Evolutionary conservation across 2,329 filamentous ascomycete species (phyloP).

Genomic region (Colletotrichum abscissum): DNA sequence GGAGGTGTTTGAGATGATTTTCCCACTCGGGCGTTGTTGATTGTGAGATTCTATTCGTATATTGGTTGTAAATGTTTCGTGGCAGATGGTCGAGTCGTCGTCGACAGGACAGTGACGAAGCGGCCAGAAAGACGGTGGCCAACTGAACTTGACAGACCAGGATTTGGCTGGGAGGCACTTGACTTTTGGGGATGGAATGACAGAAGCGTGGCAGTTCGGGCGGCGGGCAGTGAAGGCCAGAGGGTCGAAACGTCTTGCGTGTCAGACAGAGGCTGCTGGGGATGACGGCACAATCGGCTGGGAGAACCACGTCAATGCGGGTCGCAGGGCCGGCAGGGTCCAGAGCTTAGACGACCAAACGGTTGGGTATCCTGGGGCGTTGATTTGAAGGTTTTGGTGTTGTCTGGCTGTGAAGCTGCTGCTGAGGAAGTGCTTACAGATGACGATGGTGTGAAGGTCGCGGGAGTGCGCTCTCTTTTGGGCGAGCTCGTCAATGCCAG

Average conservation of each 20-base stretch:
- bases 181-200: slow-evolving; percentile 30
- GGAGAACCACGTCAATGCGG: slow-evolving; percentile 32
- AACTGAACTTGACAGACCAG: slow-evolving; percentile 15
- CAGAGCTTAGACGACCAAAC: slow-evolving; percentile 19
- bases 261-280: slow-evolving; percentile 35
- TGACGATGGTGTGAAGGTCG: not conserved
- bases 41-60: not conserved
- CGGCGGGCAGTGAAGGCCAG: slow-evolving; percentile 6
- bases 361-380: not conserved
- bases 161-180: slow-evolving; percentile 27
- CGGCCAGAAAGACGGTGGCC: slow-evolving; percentile 25
- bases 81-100: slow-evolving; percentile 4
- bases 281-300: slow-evolving; percentile 34
- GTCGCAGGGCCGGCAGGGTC: slow-evolving; percentile 26
- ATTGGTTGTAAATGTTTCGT: not conserved
- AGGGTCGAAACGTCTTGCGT: slow-evolving; percentile 35
- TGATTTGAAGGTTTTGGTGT: not conserved
- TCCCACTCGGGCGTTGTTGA: not conserved
- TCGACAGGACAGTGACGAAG: slow-evolving; percentile 16
- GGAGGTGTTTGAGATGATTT: not conserved
- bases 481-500: slow-evolving; percentile 10
- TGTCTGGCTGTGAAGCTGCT: not conserved
- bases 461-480: not conserved
- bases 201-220: slow-evolving; percentile 21
- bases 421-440: not conserved